Conservation (phyloP, 139 green algal species). For the Parachlorella kessleri region DNA sequence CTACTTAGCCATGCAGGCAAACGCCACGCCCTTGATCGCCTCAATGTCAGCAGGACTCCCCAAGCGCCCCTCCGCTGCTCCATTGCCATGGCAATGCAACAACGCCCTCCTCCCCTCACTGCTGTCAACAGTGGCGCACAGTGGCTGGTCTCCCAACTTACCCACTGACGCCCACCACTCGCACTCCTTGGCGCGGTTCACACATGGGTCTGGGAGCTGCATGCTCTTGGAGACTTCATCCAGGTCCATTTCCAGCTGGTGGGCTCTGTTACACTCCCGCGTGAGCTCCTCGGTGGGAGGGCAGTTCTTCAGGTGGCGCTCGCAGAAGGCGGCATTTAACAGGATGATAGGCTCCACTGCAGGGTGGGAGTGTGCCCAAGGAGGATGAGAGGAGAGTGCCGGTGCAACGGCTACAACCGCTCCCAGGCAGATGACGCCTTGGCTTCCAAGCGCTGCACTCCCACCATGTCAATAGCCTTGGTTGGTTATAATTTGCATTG, state of each 20-base stretch:
- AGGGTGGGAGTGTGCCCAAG: no score
- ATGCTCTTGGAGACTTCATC: constrained; percentile 51
- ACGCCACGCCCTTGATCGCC: no score
- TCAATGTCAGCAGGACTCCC: no score
- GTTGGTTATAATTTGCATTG: background rate
- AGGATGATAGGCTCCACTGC: constrained; percentile 42
- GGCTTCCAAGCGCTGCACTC: no score
- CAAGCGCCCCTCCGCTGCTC: no score
- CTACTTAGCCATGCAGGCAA: no score
- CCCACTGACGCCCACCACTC: constrained; percentile 11
- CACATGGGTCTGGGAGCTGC: constrained; percentile 32
- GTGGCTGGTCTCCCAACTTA: no score
- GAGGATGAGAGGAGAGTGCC: background rate
- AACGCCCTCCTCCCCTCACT: no score
- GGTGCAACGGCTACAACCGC: background rate
- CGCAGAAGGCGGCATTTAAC: constrained; percentile 83
- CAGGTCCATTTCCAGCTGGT: constrained; percentile 43
- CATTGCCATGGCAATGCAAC: no score
- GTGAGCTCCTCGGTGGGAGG: constrained; percentile 61
- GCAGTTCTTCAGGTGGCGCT: constrained; percentile 72
- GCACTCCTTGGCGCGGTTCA: constrained; percentile 13
- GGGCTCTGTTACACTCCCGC: constrained; percentile 50
- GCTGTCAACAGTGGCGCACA: no score
- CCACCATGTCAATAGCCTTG: background rate
- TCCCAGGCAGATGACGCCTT: background rate